Percentiles rank a stretch among this genome's conserved stretches.
Evolutionary conservation across 2,329 filamentous ascomycete species (phyloP).

Genomic region (Sporothrix schenckii): DNA sequence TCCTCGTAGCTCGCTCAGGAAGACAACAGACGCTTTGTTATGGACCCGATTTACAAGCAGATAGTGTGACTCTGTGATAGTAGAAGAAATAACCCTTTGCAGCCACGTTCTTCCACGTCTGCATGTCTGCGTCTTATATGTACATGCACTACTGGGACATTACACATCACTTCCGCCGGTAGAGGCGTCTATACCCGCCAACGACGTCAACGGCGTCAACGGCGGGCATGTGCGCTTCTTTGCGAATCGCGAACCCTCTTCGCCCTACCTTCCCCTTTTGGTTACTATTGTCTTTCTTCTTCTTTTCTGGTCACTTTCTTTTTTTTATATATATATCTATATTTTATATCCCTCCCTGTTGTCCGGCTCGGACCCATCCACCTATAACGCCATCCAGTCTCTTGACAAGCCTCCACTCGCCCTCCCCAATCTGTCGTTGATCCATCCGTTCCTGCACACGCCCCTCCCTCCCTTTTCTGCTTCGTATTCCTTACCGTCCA

Average conservation of each 20-base stretch:
- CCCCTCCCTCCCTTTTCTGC: neutral
- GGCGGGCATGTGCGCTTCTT: neutral
- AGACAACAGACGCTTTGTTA: neutral
- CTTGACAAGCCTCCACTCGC: neutral
- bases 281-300: neutral
- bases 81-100: too few relatives aligned
- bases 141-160: too few relatives aligned
- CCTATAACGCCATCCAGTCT: neutral
- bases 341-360: neutral
- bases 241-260: neutral
- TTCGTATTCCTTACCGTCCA: conserved; percentile 22
- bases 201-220: conserved; percentile 9
- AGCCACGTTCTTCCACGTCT: neutral
- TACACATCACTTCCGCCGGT: neutral
- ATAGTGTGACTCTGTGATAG: neutral
- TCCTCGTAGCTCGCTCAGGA: neutral
- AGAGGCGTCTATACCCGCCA: conserved; percentile 18
- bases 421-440: neutral
- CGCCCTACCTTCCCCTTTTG: neutral
- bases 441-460: neutral
- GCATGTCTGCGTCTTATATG: too few relatives aligned
- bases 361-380: conserved; percentile 5
- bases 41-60: neutral
- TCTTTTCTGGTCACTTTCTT: neutral
- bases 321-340: neutral